phyloP scores from a whole-genome alignment of 495 filamentous ascomycete genomes.

The Podospora tetraspora region DNA sequence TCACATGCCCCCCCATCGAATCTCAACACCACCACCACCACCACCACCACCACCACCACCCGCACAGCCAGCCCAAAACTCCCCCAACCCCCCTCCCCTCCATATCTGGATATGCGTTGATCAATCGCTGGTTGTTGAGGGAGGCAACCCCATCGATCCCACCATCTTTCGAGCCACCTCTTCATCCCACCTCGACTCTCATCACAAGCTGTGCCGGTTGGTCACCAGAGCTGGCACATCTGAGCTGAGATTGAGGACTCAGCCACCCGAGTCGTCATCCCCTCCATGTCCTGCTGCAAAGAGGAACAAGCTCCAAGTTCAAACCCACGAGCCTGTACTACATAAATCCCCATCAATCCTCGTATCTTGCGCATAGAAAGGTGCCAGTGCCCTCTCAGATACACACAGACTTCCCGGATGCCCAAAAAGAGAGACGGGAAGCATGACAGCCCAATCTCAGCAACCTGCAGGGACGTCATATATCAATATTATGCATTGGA shows the following conservation, averaged over 20 bases:
- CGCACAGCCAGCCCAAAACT: not conserved
- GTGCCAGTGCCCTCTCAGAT: not conserved
- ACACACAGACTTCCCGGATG: not conserved
- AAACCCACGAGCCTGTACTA: not conserved
- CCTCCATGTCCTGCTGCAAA: not conserved
- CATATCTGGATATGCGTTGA: not conserved
- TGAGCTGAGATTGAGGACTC: not conserved
- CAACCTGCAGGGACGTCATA: not conserved
- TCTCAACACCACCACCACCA: not conserved
- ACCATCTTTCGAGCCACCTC: not conserved
- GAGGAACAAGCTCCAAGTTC: not conserved
- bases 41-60: not conserved
- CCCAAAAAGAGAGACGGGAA: not conserved
- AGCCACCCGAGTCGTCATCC: not conserved
- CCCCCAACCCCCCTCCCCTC: not conserved
- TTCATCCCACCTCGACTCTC: not conserved
- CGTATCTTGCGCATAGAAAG: not conserved
- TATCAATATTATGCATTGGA: not conserved
- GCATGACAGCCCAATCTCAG: not conserved
- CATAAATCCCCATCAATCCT: no score
- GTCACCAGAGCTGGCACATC: not conserved
- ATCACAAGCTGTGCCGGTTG: not conserved
- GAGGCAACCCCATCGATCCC: not conserved
- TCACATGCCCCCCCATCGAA: not conserved
- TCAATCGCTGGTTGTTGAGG: not conserved